Base-by-base conservation (phyloP, 768 basidiomycete genomes). In the Amanita polypyramis region DNA sequence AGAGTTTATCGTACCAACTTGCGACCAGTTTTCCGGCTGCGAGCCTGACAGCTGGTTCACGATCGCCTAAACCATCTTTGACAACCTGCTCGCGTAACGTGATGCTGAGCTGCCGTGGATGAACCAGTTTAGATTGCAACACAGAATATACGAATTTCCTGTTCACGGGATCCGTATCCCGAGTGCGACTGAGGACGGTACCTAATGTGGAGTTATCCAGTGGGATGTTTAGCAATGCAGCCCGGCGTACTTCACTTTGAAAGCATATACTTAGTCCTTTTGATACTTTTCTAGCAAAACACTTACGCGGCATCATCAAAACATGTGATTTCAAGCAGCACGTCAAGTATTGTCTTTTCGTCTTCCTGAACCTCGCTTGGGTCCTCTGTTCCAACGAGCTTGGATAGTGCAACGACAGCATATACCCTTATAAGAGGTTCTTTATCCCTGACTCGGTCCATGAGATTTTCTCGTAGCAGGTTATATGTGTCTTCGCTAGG, bases 31-130 rank as follows among this genome's bases (percentile, higher is more conserved):
- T 82, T 3, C 78, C 83, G 0, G 90, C 85, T 0, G 92, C 89
- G n/a, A 82, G 72, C 20, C 87, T 73, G 1, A 97, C 94, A 2
- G 67, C 69, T 0, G 81, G 79, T 54, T 97, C 94, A 25, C 95
- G 73, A 64, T 97, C 95, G 0, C 91, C 86, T 3, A 97, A 69
- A 0, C 95, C 95, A 54, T 89, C 80, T 36, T 82, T 80, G n/a
- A 95, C 77, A 36, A 95, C 72, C 46, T 80, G 72, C 58, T 95
- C 89, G 32, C 95, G 75, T 62, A 96, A 91, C 0, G 79, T 70
- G 25, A 91, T 83, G 1, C 77, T 77, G 29, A 97, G 72, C 11
- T 76, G 77, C 4, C 83, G 76, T 1, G 85, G 84, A 52, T 93
- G 77, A 2, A 73, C 72, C 66, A 79, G 54, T 53, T 70, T 63